Base-by-base conservation (phyloP, 169 alveolate genomes). In the Toxoplasma gondii region DNA sequence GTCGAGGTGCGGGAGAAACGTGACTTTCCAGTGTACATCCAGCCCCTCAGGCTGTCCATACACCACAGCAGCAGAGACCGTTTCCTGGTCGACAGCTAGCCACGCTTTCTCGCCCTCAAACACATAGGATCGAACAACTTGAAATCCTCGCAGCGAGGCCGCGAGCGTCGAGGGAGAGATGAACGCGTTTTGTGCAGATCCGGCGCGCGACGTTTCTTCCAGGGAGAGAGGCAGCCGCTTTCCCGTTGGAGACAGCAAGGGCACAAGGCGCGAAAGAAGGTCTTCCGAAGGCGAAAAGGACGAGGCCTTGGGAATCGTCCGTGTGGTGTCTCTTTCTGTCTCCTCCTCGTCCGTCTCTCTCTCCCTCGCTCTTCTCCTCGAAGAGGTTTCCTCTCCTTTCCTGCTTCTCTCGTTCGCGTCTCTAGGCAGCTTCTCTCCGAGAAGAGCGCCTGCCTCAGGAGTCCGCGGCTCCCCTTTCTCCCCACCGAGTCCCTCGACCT, bases 51-150 rank as follows among this genome's bases (percentile, higher is more conserved):
- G 90, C 90, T 82, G 90, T 43, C 67, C 53, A 38, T 82, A 82
- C 90, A 82, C 90, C n/a, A 82, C 90, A 39, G 90, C 90, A 2
- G 90, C 90, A 43, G 90, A 82, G 67, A 82, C 41, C 4, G 90
- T 41, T 17, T 38, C 53, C n/a, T 29, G 64, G 41, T 82, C 90
- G 41, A 82, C 90, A 22, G 90, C 90, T 16, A 82, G 90, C 90
- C 90, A 82, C 67, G 90, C 90, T 31, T 41, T 22, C 38, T 82
- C 67, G 34, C 90, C 90, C 27, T 82, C 90, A 31, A 82, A 29
- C 5, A 29, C 67, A 67, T 82, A 82, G 7, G 90, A 82, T 9
- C 90, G 90, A 12, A 82, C 90, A 16, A 82, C 69, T 49, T 82
- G 90, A 49, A 82, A 82, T 64, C 90, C 90, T 39, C 90, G 90